Evolutionary conservation across 2,329 filamentous ascomycete species (phyloP).

Genomic region (Gaeumannomyces sp.): DNA sequence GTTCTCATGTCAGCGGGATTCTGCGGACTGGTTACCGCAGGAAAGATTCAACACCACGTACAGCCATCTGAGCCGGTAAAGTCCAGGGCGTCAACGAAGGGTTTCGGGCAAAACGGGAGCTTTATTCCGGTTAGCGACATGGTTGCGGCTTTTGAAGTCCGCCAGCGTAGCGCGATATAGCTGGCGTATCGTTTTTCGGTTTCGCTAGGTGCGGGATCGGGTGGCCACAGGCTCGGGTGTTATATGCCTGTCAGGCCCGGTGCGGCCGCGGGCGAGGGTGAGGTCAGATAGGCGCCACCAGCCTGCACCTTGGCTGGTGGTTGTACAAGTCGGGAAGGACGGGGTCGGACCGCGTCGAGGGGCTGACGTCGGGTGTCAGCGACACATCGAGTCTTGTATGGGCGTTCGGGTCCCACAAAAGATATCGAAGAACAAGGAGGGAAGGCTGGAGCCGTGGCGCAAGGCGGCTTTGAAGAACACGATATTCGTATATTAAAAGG

Average conservation of each 20-base stretch:
- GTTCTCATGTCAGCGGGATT: not conserved
- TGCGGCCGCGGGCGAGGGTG: not conserved
- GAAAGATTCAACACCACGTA: slow-evolving; percentile 9
- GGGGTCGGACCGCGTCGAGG: not conserved
- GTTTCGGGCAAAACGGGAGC: not conserved
- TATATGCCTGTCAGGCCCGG: not conserved
- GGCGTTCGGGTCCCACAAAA: not conserved
- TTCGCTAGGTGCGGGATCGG: not conserved
- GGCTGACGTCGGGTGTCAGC: slow-evolving; percentile 1
- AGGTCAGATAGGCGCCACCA: not conserved
- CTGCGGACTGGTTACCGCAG: not conserved
- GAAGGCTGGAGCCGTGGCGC: not conserved
- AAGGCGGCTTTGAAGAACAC: not conserved
- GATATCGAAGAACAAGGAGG: not conserved
- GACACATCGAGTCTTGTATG: not conserved
- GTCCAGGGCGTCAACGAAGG: not conserved
- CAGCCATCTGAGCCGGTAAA: slow-evolving; percentile 14
- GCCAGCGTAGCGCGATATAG: not conserved
- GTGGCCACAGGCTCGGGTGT: not conserved
- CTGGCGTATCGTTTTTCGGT: not conserved
- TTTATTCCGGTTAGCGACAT: not conserved
- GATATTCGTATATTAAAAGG: not conserved
- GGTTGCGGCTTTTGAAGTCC: not conserved
- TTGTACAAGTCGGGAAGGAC: not conserved
- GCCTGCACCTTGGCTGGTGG: not conserved